Conservation (phyloP, 2,329 filamentous ascomycete species). For the Plenodomus lindquistii region DNA sequence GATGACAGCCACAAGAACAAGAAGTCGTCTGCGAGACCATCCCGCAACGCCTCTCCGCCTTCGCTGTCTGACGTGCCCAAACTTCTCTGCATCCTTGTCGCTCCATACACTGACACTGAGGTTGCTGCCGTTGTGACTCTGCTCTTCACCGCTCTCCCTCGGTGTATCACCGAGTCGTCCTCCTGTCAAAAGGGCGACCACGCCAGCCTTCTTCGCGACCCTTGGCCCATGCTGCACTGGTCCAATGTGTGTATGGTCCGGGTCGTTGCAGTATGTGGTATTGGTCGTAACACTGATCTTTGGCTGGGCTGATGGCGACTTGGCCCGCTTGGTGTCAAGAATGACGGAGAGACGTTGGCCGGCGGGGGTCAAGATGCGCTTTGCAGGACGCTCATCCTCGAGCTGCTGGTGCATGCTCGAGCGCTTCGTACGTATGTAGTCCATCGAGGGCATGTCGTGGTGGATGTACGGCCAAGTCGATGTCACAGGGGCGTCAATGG, state of each 20-base stretch:
- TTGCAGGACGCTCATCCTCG: constrained; percentile 38
- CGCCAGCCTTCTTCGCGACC: constrained; percentile 18
- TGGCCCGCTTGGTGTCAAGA: constrained; percentile 35
- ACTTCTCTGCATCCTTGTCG: constrained; percentile 39
- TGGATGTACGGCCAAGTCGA: neutral
- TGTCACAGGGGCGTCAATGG: neutral
- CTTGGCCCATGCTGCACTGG: constrained; percentile 23
- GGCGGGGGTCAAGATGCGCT: constrained; percentile 49
- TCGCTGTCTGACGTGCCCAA: constrained; percentile 28
- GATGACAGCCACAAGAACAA: constrained; percentile 39
- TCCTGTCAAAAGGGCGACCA: constrained; percentile 24
- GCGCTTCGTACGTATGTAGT: constrained; percentile 28
- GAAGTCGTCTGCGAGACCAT: constrained; percentile 48
- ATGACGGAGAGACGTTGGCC: constrained; percentile 48
- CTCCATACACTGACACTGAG: constrained; percentile 45
- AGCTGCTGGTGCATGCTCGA: constrained; percentile 27
- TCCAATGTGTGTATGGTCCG: constrained; percentile 27
- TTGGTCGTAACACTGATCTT: constrained; percentile 33
- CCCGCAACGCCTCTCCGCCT: constrained; percentile 22
- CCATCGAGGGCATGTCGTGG: constrained; percentile 18
- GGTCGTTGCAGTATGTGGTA: constrained; percentile 35
- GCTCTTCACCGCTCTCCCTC: constrained; percentile 34
- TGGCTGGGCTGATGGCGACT: constrained; percentile 21
- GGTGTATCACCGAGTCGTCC: constrained; percentile 34
- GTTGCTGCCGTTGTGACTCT: constrained; percentile 29